Evolutionary conservation across 2,329 filamentous ascomycete genomes (phyloP).

Genomic region (Pyricularia grisea): DNA sequence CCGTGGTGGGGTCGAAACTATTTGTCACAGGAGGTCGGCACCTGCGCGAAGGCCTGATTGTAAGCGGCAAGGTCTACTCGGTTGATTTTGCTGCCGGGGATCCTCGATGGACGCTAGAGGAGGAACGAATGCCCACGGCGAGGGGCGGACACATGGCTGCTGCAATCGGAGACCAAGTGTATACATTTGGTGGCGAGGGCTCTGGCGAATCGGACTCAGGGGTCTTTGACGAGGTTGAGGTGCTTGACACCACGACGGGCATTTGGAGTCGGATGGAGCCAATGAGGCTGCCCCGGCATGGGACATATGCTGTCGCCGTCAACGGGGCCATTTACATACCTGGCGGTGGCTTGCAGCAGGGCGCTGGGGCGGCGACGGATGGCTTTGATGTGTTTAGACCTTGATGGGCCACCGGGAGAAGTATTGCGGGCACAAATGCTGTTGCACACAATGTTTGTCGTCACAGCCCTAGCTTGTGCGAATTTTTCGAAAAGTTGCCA

Average conservation of each 20-base stretch:
- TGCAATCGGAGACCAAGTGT: constrained; percentile 18
- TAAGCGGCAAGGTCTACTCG: constrained; percentile 23
- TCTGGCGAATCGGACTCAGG: constrained; percentile 13
- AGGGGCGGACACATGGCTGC: constrained; percentile 23
- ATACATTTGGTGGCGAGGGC: constrained; percentile 27
- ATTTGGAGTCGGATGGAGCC: not conserved
- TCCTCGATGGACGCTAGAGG: constrained; percentile 18
- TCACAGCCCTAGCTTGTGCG: not conserved
- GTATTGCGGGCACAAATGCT: not conserved
- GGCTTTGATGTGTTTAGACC: not conserved
- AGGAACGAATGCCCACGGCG: constrained; percentile 24
- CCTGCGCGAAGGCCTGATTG: constrained; percentile 17
- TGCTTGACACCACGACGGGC: not conserved
- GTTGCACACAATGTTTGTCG: not conserved
- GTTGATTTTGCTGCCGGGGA: constrained; percentile 19
- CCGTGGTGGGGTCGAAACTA: constrained; percentile 20
- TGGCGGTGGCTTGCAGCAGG: not conserved
- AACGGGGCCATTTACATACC: not conserved
- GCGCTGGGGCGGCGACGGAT: not conserved
- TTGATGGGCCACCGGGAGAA: not conserved
- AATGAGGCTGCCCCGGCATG: not conserved
- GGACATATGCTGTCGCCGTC: not conserved
- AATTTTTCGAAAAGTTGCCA: not conserved
- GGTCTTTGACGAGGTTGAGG: not conserved
- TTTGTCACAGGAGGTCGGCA: constrained; percentile 26